Evolutionary conservation across 805 yeast genomes (phyloP), one percentile per base, ranked within the genome.

Genomic region (Saturnispora quitensis): DNA sequence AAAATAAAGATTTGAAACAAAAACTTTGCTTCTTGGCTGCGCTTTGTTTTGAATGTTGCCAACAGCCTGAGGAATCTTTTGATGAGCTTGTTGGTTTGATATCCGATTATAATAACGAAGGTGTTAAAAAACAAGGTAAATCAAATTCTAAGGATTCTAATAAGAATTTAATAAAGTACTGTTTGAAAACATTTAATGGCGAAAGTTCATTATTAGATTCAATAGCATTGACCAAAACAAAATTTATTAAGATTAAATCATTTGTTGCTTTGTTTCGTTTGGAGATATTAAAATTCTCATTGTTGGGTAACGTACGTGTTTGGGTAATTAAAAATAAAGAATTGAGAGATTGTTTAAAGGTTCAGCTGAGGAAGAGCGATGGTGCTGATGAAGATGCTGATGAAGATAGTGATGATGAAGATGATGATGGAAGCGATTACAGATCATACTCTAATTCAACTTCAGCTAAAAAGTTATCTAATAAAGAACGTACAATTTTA

Each of bases 21-120:
- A 78, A 86, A 0, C 77, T 79, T 0, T 81, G 80, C 4, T 72
- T 81, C 55, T 68, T 79, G 13, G 66, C 79, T 46, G 88, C 81
- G 1, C 65, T 82, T 38, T 69, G 75, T 56, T 79, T 76, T 59
- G 88, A 83, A 60, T 56, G 74, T 13, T 71, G 68, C 8, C 67
- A 60, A 8, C 71, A 64, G 1, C 71, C 69, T 13, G 73, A 73
- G 33, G 70, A 66, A 3, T 78, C 74, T 17, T 75, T 65, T 54
- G 71, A 73, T 54, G 69, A 70, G 17, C 58, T 58, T 10, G 68
- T 71, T 50, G 83, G 81, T 55, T 74, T 73, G 33, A 80, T 74
- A 47, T 75, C 74, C 25, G 50, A 51, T n/a, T 47, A 50, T 13
- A 40, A 54, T 28, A 74, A 72, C 43, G 73, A 77, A 22, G 77